A percentile compares a stretch with the other conserved stretches of the same genome.
These are phyloP conservation scores for Claviceps maximensis DNA, from an alignment of 2,329 filamentous ascomycete genomes.

Conservation along the genomic window DNA sequence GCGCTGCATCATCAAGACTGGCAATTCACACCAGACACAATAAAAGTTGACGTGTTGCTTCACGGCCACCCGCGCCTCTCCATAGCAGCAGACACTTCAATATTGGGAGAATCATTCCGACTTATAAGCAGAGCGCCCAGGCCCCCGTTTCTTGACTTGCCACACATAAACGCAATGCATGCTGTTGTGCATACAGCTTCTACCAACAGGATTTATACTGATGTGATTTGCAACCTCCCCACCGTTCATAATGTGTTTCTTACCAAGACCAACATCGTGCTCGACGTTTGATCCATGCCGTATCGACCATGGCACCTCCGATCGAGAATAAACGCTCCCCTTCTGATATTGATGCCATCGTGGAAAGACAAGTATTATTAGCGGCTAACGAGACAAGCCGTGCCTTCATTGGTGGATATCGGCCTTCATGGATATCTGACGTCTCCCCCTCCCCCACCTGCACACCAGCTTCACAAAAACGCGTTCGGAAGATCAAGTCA, in stretches of 20 bases:
- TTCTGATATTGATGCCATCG: background rate
- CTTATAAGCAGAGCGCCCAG: background rate
- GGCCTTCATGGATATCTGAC: slow-evolving; percentile 3
- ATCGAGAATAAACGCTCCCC: background rate
- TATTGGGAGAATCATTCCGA: too few species aligned
- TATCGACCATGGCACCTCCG: background rate
- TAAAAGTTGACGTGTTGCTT: background rate
- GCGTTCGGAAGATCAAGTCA: background rate
- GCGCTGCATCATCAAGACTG: too few species aligned
- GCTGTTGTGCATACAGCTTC: background rate
- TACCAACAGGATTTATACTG: background rate
- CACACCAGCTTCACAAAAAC: background rate
- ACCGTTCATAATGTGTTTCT: background rate
- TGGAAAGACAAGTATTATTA: background rate
- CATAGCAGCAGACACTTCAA: too few species aligned
- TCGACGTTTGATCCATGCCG: background rate
- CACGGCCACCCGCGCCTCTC: background rate
- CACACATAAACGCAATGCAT: background rate
- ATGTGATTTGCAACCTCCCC: background rate
- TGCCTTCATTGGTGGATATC: slow-evolving; percentile 5
- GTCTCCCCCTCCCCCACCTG: background rate
- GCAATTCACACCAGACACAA: too few species aligned
- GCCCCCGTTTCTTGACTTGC: background rate
- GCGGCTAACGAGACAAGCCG: slow-evolving; percentile 5
- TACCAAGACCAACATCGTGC: background rate